A percentile compares a stretch with the other conserved stretches of the same genome.
Conservation (phyloP, 1,284 basidiomycete genomes). For the Boletus semigastroideus region DNA sequence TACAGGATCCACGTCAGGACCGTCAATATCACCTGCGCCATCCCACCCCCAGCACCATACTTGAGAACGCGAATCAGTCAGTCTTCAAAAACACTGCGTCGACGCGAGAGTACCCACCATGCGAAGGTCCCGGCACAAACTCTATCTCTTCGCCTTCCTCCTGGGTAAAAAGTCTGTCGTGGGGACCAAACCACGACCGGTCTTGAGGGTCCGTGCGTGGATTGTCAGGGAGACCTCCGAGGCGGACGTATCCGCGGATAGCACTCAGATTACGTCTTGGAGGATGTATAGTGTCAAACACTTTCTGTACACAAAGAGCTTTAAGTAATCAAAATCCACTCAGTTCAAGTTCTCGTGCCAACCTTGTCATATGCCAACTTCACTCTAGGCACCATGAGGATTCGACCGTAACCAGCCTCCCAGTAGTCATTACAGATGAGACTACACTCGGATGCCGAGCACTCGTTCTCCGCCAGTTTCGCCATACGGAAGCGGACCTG, state of each 20-base stretch:
- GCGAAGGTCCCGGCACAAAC: slow-evolving; percentile 81
- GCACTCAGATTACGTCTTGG: slow-evolving; percentile 83
- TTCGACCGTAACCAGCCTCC: slow-evolving; percentile 89
- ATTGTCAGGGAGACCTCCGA: slow-evolving; percentile 92
- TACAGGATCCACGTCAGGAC: slow-evolving; percentile 92
- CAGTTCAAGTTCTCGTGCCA: slow-evolving; percentile 27
- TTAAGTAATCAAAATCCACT: slow-evolving; percentile 2
- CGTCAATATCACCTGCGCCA: slow-evolving; percentile 92
- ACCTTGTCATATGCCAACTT: slow-evolving; percentile 93
- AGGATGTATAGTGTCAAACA: slow-evolving; percentile 93
- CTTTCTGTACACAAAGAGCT: slow-evolving; percentile 52
- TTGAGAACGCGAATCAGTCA: slow-evolving; percentile 32
- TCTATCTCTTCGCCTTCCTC: slow-evolving; percentile 79
- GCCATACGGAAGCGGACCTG: slow-evolving; percentile 95
- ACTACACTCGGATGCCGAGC: slow-evolving; percentile 90
- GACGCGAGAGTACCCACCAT: slow-evolving; percentile 57
- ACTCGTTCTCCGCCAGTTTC: slow-evolving; percentile 77
- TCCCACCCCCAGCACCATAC: slow-evolving; percentile 99
- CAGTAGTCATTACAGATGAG: slow-evolving; percentile 96
- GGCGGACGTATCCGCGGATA: slow-evolving; percentile 87
- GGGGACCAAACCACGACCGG: slow-evolving; percentile 91
- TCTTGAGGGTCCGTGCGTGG: slow-evolving; percentile 94
- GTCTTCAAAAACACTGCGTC: not conserved
- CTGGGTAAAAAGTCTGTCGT: slow-evolving; percentile 86
- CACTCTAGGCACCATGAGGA: slow-evolving; percentile 94